Evolutionary conservation across 2,329 filamentous ascomycete genomes (phyloP), one percentile per base, ranked within the genome.

Genomic region (Penicillium sp.): DNA sequence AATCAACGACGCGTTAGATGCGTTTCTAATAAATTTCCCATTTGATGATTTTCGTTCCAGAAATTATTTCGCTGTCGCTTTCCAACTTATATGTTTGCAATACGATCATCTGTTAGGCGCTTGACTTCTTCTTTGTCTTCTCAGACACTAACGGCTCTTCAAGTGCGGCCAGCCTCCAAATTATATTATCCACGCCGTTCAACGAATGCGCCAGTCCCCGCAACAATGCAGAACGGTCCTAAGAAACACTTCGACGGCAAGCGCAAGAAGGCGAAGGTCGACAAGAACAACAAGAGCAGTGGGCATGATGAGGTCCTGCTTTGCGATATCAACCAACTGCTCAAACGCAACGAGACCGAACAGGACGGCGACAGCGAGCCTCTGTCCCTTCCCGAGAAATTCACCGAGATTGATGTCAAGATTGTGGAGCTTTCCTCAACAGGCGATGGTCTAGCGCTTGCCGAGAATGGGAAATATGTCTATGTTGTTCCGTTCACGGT

Each of bases 401-500:
- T 89, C 58, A 83, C 86, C 6, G 90, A 96, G 72, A 85, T 94
- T 41, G 88, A 96, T 53, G 84, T 97, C 41, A 86, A 89, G n/a
- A 87, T 97, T 57, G 75, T 86, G 7, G 86, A 90, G 64, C 81
- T 97, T 35, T 96, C 93, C 0, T 97, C 93, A 0, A 96, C 91
- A 0, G 94, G 94, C 53, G 94, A 97, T 66, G 94, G 91, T 3
- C 83, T 99, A 56, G 94, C 90, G 4, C 80, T 90, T 57, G 84
- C 85, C n/a, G 78, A 85, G 29, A 83, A 85, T 59, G 81, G 80
- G n/a, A 79, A 84, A 55, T 81, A 88, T 78, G 76, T 97, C 73
- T 97, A 93, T 70, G 88, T 94, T 50, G 88, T 97, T 1, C 92
- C 93, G 4, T 99, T 97, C 72, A 84, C 89, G 23, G 83, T 93